A percentile compares a stretch with the other conserved stretches of the same genome.
Evolutionary conservation across 225 moss, liverwort and hornwort species (phyloP).

Genomic region (Bryum argenteum): DNA sequence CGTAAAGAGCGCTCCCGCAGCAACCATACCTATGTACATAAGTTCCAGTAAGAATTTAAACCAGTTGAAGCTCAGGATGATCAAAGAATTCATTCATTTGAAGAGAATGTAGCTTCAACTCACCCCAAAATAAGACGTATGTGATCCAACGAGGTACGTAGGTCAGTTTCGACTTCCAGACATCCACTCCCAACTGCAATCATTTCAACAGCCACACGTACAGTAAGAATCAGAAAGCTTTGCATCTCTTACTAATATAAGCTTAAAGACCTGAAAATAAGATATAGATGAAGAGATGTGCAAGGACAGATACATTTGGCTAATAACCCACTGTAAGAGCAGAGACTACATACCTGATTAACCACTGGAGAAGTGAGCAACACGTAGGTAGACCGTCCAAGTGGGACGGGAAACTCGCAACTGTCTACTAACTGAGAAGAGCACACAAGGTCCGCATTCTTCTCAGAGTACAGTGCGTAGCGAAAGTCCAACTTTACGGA

Average conservation of each 20-base stretch:
- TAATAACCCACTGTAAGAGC: neutral
- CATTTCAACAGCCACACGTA: constrained; percentile 21
- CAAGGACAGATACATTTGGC: neutral
- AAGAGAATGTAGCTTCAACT: constrained; percentile 20
- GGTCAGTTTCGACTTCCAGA: constrained; percentile 60
- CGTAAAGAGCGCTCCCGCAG: constrained; percentile 45
- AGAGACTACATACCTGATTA: constrained; percentile 33
- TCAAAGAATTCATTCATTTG: constrained; percentile 9
- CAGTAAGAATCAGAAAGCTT: constrained; percentile 18
- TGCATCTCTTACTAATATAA: neutral
- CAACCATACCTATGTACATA: constrained; percentile 52
- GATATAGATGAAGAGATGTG: no score
- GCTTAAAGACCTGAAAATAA: no score
- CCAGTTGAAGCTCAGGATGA: constrained; percentile 5
- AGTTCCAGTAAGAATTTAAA: neutral
- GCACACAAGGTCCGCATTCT: constrained; percentile 31
- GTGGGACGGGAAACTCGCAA: constrained; percentile 45
- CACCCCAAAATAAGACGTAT: constrained; percentile 59
- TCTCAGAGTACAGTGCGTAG: constrained; percentile 29
- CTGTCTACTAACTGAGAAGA: constrained; percentile 39
- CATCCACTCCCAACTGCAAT: constrained; percentile 57
- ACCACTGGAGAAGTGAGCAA: constrained; percentile 47
- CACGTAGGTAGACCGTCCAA: constrained; percentile 45
- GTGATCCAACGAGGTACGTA: constrained; percentile 71
- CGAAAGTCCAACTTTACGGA: constrained; percentile 41